Evolutionary conservation across 139 green algal genomes (phyloP), one percentile per base, ranked within the genome.

Genomic region (Chara braunii): DNA sequence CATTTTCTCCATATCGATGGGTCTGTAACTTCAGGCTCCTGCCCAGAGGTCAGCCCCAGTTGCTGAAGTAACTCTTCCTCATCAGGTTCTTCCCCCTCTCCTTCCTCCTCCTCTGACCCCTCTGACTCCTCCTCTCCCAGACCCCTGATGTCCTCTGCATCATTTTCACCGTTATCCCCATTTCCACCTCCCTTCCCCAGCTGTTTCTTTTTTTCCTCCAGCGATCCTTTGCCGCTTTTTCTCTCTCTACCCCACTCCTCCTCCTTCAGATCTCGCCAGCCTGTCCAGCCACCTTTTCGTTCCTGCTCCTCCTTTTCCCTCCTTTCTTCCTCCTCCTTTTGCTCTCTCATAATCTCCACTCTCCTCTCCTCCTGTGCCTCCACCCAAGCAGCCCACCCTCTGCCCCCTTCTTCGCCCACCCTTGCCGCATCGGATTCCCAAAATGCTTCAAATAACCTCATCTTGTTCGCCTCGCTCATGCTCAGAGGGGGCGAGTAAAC

Each of bases 381-480:
- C 22, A 74, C 61, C 80, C 82, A 91, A 0, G 56, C 50, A 0
- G 60, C 69, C 85, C 85, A 91, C 3, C 81, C 82, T 0, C 31
- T 11, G 0, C 52, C 80, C 7, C 85, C 78, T 3, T 71, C 48
- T 63, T 88, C 80, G 1, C 85, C 84, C 22, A 86, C 33, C 3
- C 86, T 64, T 0, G 83, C 58, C 4, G 61, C 75, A 1, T 61
- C 77, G n/a, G 63, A 61, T 22, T 78, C 64, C 86, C 85, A 94
- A 37, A 76, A 94, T 14, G 68, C 80, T 29, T 80, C 51, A 60
- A 94, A 94, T 48, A 80, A 51, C n/a, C 68, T 55, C 70, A 81
- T 53, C 72, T 86, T 66, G 43, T 29, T 65, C 35, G 54, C 31
- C 54, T 76, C 67, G 24, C 34, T 40, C 32, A 55, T 24, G 12